Evolutionary conservation across 2,329 filamentous ascomycete species (phyloP).

Genomic region (Penicillium psychrosexuale): DNA sequence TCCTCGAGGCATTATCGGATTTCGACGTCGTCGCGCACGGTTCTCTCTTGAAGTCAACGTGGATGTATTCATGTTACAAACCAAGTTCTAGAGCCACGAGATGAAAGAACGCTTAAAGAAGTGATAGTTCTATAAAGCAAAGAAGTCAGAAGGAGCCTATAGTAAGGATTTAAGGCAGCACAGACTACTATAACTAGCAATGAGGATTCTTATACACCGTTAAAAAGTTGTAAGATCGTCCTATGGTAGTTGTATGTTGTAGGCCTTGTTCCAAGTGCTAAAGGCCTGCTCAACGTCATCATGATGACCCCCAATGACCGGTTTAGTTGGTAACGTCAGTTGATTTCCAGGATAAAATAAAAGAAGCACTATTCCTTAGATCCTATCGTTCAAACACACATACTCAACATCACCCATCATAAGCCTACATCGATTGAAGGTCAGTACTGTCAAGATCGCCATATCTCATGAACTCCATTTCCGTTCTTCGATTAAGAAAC

Average conservation of each 20-base stretch:
- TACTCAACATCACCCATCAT: background rate
- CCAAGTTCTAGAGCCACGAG: background rate
- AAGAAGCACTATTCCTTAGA: background rate
- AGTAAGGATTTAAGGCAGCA: background rate
- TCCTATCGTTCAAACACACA: background rate
- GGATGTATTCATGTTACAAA: background rate
- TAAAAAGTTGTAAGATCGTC: no score
- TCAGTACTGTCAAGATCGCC: background rate
- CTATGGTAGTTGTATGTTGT: background rate
- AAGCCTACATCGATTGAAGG: background rate
- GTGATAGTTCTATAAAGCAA: background rate
- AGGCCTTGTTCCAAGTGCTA: background rate
- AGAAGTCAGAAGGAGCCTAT: no score
- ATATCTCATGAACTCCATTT: background rate
- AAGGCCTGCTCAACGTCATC: constrained; percentile 28
- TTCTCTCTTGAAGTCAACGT: background rate
- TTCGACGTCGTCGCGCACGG: background rate
- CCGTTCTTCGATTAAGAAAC: background rate
- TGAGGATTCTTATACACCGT: background rate
- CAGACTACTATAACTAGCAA: background rate
- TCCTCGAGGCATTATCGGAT: background rate
- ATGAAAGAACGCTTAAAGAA: no score
- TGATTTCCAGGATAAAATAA: background rate
- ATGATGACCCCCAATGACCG: constrained; percentile 27
- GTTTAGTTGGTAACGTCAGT: constrained; percentile 20